Conservation (phyloP, 495 filamentous ascomycete genomes). For the Neurospora sp. region DNA sequence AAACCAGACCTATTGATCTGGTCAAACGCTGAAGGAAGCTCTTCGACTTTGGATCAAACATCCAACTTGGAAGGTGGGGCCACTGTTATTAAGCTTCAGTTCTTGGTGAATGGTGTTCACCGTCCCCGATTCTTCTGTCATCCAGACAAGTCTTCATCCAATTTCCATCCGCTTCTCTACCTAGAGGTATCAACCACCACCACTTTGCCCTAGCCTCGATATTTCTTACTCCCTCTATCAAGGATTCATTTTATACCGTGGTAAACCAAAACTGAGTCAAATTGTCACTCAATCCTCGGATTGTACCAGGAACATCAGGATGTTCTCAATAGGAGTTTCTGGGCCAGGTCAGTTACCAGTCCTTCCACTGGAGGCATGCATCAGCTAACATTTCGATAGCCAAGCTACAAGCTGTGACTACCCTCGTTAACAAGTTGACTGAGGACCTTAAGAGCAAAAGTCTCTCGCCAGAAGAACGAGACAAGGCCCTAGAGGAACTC, state of each 20-base stretch:
- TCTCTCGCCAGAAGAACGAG: constrained; percentile 52
- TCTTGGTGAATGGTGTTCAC: background rate
- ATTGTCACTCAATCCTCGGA: background rate
- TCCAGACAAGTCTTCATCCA: background rate
- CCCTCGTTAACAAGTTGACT: constrained; percentile 47
- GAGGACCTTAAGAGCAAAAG: constrained; percentile 45
- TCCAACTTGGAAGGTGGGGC: background rate
- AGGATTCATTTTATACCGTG: background rate
- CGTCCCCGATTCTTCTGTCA: background rate
- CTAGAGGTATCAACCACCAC: background rate
- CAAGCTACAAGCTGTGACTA: constrained; percentile 53
- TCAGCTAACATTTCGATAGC: constrained; percentile 26
- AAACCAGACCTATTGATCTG: background rate
- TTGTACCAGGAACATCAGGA: background rate
- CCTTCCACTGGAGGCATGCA: background rate
- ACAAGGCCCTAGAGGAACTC: constrained; percentile 56
- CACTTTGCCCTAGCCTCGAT: background rate
- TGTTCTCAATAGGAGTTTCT: background rate
- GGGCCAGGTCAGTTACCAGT: background rate
- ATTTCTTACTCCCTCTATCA: background rate
- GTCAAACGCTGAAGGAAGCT: background rate
- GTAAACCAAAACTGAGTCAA: background rate
- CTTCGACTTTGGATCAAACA: background rate
- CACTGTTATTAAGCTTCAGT: background rate
- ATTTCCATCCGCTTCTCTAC: background rate